A percentile compares a stretch with the other conserved stretches of the same genome.
Conservation (phyloP, 176 grass and related monocot species). For the Triticum monococcum region DNA sequence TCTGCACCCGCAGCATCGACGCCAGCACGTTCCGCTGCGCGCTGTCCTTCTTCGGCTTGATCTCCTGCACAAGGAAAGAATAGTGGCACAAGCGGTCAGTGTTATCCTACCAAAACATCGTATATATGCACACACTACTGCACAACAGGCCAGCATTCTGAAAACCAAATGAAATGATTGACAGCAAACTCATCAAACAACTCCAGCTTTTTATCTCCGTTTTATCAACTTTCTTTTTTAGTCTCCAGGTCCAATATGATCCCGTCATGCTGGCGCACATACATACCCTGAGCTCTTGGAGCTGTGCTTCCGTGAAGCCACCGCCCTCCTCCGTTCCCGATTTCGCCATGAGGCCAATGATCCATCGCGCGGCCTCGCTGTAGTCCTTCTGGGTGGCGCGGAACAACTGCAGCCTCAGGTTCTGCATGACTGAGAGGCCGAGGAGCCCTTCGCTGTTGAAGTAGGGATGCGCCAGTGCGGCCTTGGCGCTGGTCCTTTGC, state of each 20-base stretch:
- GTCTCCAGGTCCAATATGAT: background rate
- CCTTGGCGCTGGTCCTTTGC: conserved; percentile 84
- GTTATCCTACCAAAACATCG: conserved; percentile 19
- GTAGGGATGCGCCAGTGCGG: conserved; percentile 77
- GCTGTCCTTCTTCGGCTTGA: conserved; percentile 67
- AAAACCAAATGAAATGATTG: background rate
- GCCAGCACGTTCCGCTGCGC: conserved; percentile 72
- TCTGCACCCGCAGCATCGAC: conserved; percentile 70
- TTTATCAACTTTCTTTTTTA: too few species aligned
- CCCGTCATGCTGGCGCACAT: background rate
- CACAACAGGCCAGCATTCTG: background rate
- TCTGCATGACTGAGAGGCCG: conserved; percentile 88
- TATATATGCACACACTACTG: background rate
- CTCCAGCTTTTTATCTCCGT: background rate
- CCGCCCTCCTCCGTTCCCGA: conserved; percentile 77
- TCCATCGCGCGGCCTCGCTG: conserved; percentile 79
- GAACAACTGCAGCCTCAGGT: conserved; percentile 66
- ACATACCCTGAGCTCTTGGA: conserved; percentile 85
- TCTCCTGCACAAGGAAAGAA: conserved; percentile 56
- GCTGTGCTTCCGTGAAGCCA: conserved; percentile 99
- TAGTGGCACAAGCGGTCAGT: background rate
- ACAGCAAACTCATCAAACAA: background rate
- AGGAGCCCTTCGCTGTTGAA: conserved; percentile 88
- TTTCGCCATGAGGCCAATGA: conserved; percentile 75
- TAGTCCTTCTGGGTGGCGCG: conserved; percentile 95